Evolutionary conservation across 495 filamentous ascomycete species (phyloP), one percentile per base, ranked within the genome.

Genomic region (Viridothelium virens): DNA sequence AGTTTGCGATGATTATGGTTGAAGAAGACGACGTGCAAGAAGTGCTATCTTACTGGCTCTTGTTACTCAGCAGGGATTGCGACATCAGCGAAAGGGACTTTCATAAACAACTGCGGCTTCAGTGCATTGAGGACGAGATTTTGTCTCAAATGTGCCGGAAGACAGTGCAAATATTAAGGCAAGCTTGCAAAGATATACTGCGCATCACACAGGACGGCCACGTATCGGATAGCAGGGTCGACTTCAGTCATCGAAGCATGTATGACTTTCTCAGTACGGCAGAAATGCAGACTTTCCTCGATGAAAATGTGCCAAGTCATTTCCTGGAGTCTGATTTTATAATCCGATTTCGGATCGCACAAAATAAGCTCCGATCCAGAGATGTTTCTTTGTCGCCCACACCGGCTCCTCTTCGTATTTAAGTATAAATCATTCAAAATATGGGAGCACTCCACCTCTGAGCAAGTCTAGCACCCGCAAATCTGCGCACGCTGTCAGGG

Each of bases 231-330:
- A 18, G 48, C 9, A 11, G 10, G 5, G 48, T 53, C 7, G 16
- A 11, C 16, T 53, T 53, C 48, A 53, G 16, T 53, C 48, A 53
- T 53, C 48, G n/a, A 53, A 53, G 48, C 48, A 53, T 53, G 48
- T 18, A 53, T 18, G 48, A 53, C 16, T 53, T 53, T 53, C 48
- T 53, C 48, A 12, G 7, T 5, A 53, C 48, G 0, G 7, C 48
- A 14, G 48, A 53, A 14, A 53, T 53, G 48, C 48, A 53, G 48
- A 53, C n/a, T 53, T 18, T 53, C 48, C 48, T 53, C 48, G 25
- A 53, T 18, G 48, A 53, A 5, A 11, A 53, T 53, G 48, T 53
- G 0, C 48, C 48, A 0, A 1, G 16, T 18, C 48, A 53, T 53
- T 53, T 53, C 25, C 48, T 53, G 10, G 48, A 53, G n/a, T 5